These are phyloP conservation scores for Mycocentrospora acerina DNA, from an alignment of 2,329 filamentous ascomycete species.

Conservation along the genomic window DNA sequence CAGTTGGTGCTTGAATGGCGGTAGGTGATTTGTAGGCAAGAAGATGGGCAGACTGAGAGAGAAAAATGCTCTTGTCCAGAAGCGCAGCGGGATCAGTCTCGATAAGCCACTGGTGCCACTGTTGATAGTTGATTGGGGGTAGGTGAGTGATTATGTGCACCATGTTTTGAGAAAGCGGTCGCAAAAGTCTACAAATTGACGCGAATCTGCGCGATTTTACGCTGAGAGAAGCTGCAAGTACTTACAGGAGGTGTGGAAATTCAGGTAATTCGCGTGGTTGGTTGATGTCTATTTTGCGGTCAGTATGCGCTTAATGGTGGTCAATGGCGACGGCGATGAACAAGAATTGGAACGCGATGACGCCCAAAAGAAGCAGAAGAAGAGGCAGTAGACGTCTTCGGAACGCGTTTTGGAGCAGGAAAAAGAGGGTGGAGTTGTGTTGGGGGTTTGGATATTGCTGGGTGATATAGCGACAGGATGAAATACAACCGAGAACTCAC, in stretches of 20 bases:
- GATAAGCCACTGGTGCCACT: conserved; percentile 4
- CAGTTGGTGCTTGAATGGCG: conserved; percentile 9
- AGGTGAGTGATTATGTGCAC: conserved; percentile 19
- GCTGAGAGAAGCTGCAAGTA: conserved; percentile 23
- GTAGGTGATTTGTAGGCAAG: conserved; percentile 1
- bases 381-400: conserved; percentile 24
- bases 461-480: conserved; percentile 15
- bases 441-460: conserved; percentile 29
- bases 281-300: conserved; percentile 33
- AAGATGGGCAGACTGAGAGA: conserved; percentile 3
- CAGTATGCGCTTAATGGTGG: conserved; percentile 26
- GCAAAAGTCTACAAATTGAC: conserved; percentile 35
- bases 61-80: conserved; percentile 1
- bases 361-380: conserved; percentile 28
- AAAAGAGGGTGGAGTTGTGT: conserved; percentile 37
- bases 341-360: conserved; percentile 34
- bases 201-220: conserved; percentile 31
- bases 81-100: conserved; percentile 4
- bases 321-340: conserved; percentile 30
- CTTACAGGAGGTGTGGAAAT: conserved; percentile 28
- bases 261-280: conserved; percentile 21
- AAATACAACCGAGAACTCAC: conserved; percentile 36
- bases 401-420: conserved; percentile 30
- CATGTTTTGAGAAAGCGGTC: conserved; percentile 29
- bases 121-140: conserved; percentile 11